A percentile compares a stretch with the other conserved stretches of the same genome.
Conservation (phyloP, 495 filamentous ascomycete species). For the Penicillium bovifimosum region DNA sequence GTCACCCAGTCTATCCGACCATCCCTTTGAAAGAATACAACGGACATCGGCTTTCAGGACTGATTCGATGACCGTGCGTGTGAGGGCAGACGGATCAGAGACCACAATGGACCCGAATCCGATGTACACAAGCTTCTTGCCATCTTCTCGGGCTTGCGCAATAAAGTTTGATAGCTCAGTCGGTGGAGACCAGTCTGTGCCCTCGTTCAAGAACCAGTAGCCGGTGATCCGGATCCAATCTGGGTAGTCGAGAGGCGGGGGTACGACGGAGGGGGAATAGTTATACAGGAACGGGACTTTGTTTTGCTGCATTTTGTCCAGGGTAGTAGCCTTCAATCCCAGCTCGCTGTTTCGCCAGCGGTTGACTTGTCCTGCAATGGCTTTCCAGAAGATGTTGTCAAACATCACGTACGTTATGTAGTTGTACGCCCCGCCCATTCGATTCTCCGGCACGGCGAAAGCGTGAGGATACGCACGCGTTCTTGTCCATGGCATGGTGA, state of each 20-base stretch:
- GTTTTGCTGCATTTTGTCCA: constrained; percentile 92
- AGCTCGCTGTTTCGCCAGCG: constrained; percentile 81
- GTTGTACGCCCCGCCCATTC: constrained; percentile 93
- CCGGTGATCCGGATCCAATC: constrained; percentile 97
- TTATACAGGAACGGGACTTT: constrained; percentile 98
- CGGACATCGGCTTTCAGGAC: constrained; percentile 89
- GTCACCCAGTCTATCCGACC: constrained; percentile 82
- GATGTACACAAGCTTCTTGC: constrained; percentile 92
- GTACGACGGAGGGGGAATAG: constrained; percentile 87
- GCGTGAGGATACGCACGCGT: constrained; percentile 96
- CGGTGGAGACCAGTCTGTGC: constrained; percentile 66
- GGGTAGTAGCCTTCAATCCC: constrained; percentile 68
- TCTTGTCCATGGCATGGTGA: constrained; percentile 98
- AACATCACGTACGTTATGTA: constrained; percentile 96
- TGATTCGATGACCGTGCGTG: constrained; percentile 82
- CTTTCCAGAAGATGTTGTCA: constrained; percentile 94
- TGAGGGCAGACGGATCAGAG: constrained; percentile 81
- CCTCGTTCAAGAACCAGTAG: constrained; percentile 95
- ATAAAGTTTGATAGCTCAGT: constrained; percentile 76
- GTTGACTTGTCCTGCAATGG: constrained; percentile 87
- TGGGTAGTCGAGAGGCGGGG: constrained; percentile 89
- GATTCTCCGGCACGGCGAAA: constrained; percentile 88
- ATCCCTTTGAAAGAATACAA: constrained; percentile 96
- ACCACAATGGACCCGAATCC: constrained; percentile 96
- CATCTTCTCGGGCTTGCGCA: constrained; percentile 65